Conservation (phyloP, 2,329 filamentous ascomycete genomes). For the Aspergillus pseudoterreus region DNA sequence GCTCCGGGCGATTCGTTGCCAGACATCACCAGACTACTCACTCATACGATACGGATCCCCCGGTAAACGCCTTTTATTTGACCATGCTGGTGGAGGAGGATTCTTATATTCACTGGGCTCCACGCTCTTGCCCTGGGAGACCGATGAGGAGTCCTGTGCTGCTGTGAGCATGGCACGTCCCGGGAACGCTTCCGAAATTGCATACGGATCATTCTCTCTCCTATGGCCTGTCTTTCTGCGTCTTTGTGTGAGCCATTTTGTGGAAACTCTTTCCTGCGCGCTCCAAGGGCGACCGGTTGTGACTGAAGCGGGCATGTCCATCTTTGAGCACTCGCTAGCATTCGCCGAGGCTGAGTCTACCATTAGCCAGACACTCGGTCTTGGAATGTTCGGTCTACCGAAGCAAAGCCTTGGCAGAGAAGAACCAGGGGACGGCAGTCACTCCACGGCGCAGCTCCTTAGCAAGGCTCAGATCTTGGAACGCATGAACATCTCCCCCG, state of each 20-base stretch:
- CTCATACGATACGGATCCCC: constrained; percentile 66
- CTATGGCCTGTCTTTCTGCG: constrained; percentile 50
- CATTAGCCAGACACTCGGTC: constrained; percentile 73
- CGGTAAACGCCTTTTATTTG: constrained; percentile 61
- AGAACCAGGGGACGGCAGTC: constrained; percentile 30
- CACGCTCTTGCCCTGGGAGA: constrained; percentile 66
- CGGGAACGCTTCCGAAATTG: constrained; percentile 49
- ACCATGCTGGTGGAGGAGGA: constrained; percentile 66
- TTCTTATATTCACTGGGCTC: constrained; percentile 72
- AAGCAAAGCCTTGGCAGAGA: constrained; percentile 44
- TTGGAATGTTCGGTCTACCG: constrained; percentile 59
- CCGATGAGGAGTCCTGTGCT: constrained; percentile 70
- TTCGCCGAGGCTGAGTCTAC: constrained; percentile 94
- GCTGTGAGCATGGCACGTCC: constrained; percentile 68
- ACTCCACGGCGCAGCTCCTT: constrained; percentile 36
- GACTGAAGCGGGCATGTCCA: constrained; percentile 89
- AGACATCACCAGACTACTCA: constrained; percentile 73
- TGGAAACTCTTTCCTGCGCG: constrained; percentile 84
- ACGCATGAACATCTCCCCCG: constrained; percentile 81
- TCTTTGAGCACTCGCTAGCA: constrained; percentile 92
- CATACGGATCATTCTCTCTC: constrained; percentile 73
- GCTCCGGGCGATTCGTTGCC: constrained; percentile 84
- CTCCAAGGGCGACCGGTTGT: constrained; percentile 76
- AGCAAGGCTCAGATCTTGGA: constrained; percentile 60
- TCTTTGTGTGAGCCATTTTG: constrained; percentile 71